phyloP scores from a whole-genome alignment of 345 rosid genomes.

The Cochlearia excelsa region DNA sequence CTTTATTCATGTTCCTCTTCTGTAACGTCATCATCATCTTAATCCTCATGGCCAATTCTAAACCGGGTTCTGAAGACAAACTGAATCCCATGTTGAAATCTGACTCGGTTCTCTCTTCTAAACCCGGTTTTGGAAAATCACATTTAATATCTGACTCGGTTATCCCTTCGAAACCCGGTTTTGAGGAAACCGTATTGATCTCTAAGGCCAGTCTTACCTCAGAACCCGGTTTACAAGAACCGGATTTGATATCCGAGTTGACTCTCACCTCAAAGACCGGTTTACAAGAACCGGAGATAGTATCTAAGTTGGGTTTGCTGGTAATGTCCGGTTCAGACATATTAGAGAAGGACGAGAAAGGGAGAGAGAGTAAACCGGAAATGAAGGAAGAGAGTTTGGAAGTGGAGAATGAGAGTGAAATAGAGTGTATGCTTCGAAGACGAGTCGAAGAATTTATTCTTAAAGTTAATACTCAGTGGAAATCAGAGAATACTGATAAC shows the following conservation, averaged over 20 bases:
- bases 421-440: slow-evolving; percentile 48
- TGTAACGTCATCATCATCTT: slow-evolving; percentile 35
- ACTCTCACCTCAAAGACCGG: slow-evolving; percentile 6
- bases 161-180: slow-evolving; percentile 7
- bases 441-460: slow-evolving; percentile 60
- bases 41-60: slow-evolving; percentile 29
- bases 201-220: not conserved
- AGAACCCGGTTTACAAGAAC: slow-evolving; percentile 9
- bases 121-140: slow-evolving; percentile 12
- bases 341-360: slow-evolving; percentile 26
- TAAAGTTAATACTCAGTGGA: slow-evolving; percentile 58
- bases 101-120: slow-evolving; percentile 21
- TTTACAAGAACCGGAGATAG: not conserved
- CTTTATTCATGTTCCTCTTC: slow-evolving; percentile 33
- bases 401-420: slow-evolving; percentile 14
- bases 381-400: slow-evolving; percentile 10
- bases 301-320: slow-evolving; percentile 4
- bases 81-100: slow-evolving; percentile 1
- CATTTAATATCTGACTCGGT: not conserved
- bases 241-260: not conserved
- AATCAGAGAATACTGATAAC: slow-evolving; percentile 37
- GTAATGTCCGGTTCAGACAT: slow-evolving; percentile 13
- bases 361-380: not conserved
- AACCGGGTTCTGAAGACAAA: not conserved
- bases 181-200: not conserved